Evolutionary conservation across 805 yeast species (phyloP).

Genomic region (Candida yuanshanica): DNA sequence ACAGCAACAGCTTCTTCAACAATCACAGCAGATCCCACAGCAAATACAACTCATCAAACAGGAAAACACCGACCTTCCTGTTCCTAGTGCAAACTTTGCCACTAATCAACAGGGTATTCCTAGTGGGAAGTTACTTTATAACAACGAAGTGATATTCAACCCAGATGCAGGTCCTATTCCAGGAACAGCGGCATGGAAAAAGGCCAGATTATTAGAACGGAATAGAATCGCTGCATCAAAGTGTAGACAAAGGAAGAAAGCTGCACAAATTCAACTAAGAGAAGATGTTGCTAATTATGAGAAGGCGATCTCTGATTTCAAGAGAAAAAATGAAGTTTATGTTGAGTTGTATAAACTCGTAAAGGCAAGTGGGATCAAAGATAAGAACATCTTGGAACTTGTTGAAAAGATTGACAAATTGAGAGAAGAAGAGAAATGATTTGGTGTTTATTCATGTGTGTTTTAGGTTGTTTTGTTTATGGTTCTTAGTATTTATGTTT

Average conservation of each 20-base stretch:
- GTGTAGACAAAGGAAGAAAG: slow-evolving; percentile 62
- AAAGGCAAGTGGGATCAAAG: neutral
- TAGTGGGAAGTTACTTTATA: slow-evolving; percentile 40
- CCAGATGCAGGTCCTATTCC: slow-evolving; percentile 53
- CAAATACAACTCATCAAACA: slow-evolving; percentile 2
- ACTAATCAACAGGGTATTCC: slow-evolving; percentile 27
- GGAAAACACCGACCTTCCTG: neutral
- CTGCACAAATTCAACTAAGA: slow-evolving; percentile 62
- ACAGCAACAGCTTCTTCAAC: slow-evolving; percentile 1
- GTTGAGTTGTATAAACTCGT: slow-evolving; percentile 4
- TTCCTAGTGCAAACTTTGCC: slow-evolving; percentile 1
- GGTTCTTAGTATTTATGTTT: neutral
- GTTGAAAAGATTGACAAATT: neutral
- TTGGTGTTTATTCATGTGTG: neutral
- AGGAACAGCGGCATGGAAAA: slow-evolving; percentile 67
- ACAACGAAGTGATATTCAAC: slow-evolving; percentile 43
- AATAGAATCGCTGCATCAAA: slow-evolving; percentile 65
- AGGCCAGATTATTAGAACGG: slow-evolving; percentile 53
- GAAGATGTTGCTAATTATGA: slow-evolving; percentile 48
- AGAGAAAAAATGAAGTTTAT: slow-evolving; percentile 25
- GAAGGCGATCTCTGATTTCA: slow-evolving; percentile 36
- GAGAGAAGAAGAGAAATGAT: neutral
- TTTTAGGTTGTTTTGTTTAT: too few relatives aligned
- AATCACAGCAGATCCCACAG: slow-evolving; percentile 4
- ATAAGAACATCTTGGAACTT: neutral